Percentiles rank a stretch among this genome's conserved stretches.
Conservation (phyloP, 345 rosid species). For the Jatropha curcas region DNA sequence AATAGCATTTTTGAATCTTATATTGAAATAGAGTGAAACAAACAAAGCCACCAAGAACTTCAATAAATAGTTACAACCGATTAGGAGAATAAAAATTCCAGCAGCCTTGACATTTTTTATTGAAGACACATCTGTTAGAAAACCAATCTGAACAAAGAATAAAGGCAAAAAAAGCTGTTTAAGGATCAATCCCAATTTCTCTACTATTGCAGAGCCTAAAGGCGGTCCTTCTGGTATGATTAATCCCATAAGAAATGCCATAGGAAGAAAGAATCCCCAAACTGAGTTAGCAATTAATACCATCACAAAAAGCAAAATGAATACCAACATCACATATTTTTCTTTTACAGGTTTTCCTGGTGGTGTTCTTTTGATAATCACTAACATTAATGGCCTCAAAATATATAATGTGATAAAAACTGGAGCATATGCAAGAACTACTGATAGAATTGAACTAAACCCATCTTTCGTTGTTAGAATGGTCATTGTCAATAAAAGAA, state of each 20-base stretch:
- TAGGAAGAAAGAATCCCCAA: not conserved
- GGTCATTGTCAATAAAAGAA: not conserved
- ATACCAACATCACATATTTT: not conserved
- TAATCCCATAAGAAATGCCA: conserved; percentile 23
- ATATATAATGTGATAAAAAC: not conserved
- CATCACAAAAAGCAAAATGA: conserved; percentile 10
- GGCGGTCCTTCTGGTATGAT: conserved; percentile 34
- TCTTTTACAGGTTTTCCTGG: conserved; percentile 26
- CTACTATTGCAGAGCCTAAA: conserved; percentile 26
- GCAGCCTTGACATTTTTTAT: not conserved
- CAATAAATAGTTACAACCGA: not conserved
- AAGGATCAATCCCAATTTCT: conserved; percentile 21
- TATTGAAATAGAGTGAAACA: not conserved
- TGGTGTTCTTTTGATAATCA: conserved; percentile 15
- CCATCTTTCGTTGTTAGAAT: not conserved
- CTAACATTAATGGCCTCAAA: conserved; percentile 8
- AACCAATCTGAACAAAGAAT: conserved; percentile 18
- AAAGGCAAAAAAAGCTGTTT: conserved; percentile 26
- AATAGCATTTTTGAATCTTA: conserved; percentile 15
- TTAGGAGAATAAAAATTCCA: not conserved
- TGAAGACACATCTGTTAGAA: not conserved
- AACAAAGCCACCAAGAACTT: conserved; percentile 19
- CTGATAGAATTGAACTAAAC: not conserved
- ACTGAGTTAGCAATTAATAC: conserved; percentile 9
- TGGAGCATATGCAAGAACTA: not conserved